phyloP scores from a whole-genome alignment of 345 rosid genomes.

The Citrus hindsii region DNA sequence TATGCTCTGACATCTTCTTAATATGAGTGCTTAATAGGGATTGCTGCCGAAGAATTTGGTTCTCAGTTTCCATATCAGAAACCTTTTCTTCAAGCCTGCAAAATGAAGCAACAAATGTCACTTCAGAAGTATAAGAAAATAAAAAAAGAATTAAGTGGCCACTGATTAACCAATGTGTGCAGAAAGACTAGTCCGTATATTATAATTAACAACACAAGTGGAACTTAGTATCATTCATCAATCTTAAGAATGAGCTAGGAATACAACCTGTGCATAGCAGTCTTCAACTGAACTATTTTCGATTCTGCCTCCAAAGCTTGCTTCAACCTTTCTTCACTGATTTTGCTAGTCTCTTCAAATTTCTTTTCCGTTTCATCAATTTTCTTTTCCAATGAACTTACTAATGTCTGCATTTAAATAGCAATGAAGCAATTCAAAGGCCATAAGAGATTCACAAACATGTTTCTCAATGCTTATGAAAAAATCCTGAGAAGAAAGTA shows the following conservation, averaged over 20 bases:
- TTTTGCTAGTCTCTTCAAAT: constrained; percentile 68
- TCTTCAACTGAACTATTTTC: constrained; percentile 76
- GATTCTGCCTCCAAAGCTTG: constrained; percentile 95
- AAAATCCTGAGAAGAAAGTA: constrained; percentile 11
- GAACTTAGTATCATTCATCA: not conserved
- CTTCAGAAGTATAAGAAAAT: not conserved
- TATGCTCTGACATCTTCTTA: constrained; percentile 50
- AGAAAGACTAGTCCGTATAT: not conserved
- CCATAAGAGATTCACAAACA: not conserved
- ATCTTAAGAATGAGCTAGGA: not conserved
- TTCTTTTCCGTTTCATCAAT: constrained; percentile 88
- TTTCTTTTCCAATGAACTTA: constrained; percentile 74
- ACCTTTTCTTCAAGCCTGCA: constrained; percentile 89
- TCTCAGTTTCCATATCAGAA: constrained; percentile 81
- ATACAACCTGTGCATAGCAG: constrained; percentile 76
- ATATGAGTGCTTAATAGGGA: constrained; percentile 48
- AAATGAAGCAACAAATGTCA: constrained; percentile 21
- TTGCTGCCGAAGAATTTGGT: constrained; percentile 80
- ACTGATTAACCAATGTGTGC: not conserved
- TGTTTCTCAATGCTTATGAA: not conserved
- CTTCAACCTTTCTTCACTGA: constrained; percentile 89
- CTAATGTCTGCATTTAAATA: constrained; percentile 60
- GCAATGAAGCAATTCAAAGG: constrained; percentile 1
- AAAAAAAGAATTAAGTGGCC: not conserved
- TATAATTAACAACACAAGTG: not conserved